phyloP scores from a whole-genome alignment of 2,329 filamentous ascomycete genomes.

The Alternaria brassicae region DNA sequence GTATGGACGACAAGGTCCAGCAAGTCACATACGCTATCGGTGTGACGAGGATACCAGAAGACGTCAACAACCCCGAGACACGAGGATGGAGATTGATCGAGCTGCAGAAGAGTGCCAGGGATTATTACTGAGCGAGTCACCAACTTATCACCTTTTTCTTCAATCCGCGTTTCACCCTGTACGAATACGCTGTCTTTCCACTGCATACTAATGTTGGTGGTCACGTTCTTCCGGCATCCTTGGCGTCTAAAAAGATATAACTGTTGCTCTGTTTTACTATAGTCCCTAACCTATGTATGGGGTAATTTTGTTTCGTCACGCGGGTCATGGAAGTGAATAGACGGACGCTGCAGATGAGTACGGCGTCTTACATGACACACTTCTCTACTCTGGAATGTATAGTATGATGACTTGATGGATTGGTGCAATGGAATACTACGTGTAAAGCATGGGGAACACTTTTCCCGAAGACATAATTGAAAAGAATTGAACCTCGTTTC shows the following conservation, averaged over 20 bases:
- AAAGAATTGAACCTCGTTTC: not conserved
- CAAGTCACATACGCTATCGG: slow-evolving; percentile 98
- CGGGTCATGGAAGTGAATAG: slow-evolving; percentile 25
- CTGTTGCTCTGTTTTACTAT: slow-evolving; percentile 13
- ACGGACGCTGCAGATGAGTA: slow-evolving; percentile 17
- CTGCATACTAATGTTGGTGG: slow-evolving; percentile 25
- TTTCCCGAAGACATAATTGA: not conserved
- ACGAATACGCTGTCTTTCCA: slow-evolving; percentile 24
- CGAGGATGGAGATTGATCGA: slow-evolving; percentile 97
- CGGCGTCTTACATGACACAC: slow-evolving; percentile 28
- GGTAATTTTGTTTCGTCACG: slow-evolving; percentile 19
- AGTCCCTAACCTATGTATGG: not conserved
- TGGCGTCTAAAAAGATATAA: slow-evolving; percentile 42
- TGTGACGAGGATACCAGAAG: slow-evolving; percentile 90
- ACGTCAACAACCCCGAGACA: slow-evolving; percentile 96
- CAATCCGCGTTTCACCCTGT: slow-evolving; percentile 15
- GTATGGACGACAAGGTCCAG: slow-evolving; percentile 99
- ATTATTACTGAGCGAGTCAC: slow-evolving; percentile 70
- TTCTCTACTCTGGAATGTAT: slow-evolving; percentile 42
- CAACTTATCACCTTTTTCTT: slow-evolving; percentile 3
- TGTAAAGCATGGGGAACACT: slow-evolving; percentile 8
- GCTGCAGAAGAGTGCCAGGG: slow-evolving; percentile 95
- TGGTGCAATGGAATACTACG: slow-evolving; percentile 7
- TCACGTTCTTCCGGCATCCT: slow-evolving; percentile 34
- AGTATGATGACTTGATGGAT: slow-evolving; percentile 17